Conservation (phyloP, 306 rosid species). For the Crotalaria pallida region DNA sequence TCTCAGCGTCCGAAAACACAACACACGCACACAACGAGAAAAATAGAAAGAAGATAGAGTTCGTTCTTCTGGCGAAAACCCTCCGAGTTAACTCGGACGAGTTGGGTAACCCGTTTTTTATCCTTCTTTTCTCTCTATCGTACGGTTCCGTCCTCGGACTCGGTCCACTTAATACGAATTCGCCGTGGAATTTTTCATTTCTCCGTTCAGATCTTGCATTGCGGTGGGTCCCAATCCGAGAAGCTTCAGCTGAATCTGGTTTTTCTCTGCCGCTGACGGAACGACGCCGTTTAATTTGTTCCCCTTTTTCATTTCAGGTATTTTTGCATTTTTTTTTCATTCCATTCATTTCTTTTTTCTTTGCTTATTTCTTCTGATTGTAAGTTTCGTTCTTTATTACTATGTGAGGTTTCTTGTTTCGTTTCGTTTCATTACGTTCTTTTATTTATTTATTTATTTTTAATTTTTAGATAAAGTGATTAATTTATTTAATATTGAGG, state of each 20-base stretch:
- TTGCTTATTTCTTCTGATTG: background rate
- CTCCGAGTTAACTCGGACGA: constrained; percentile 43
- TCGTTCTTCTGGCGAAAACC: constrained; percentile 17
- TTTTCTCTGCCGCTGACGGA: background rate
- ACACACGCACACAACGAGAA: constrained; percentile 19
- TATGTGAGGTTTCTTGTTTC: background rate
- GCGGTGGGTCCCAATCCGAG: constrained; percentile 37
- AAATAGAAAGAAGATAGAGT: background rate
- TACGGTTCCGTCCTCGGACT: constrained; percentile 14
- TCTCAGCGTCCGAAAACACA: background rate
- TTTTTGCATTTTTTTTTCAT: background rate
- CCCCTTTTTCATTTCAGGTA: background rate
- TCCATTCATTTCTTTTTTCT: background rate
- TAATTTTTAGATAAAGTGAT: background rate
- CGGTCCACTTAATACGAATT: background rate
- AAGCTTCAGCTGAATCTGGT: constrained; percentile 4
- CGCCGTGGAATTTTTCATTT: background rate
- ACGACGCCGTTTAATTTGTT: background rate
- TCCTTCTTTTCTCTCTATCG: background rate
- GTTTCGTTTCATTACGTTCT: background rate
- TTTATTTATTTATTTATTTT: background rate
- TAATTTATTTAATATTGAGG: background rate
- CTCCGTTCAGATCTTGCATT: constrained; percentile 49
- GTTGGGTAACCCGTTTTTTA: constrained; percentile 13
- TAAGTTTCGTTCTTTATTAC: background rate